A percentile compares a stretch with the other conserved stretches of the same genome.
Conservation (phyloP, 164 flowering plant genomes). For the Kalanchoe fedtschenkoi region DNA sequence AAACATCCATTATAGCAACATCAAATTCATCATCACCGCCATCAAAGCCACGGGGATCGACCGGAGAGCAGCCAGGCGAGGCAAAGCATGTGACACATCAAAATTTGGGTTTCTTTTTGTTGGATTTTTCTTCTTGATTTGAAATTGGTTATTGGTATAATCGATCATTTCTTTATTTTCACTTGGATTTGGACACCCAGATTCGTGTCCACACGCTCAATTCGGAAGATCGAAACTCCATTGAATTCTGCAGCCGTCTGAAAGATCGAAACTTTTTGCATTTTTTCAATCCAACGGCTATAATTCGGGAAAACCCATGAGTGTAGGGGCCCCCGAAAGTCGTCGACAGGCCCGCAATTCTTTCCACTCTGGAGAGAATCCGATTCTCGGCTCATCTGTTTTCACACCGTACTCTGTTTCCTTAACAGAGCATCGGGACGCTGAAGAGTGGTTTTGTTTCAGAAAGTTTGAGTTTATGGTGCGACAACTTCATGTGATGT, state of each 20-base stretch:
- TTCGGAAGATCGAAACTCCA: too few species aligned
- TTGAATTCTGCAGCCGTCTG: too few species aligned
- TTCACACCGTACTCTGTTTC: not conserved
- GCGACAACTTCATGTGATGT: too few species aligned
- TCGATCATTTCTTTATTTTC: not conserved
- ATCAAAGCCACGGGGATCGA: not conserved
- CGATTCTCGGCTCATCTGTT: not conserved
- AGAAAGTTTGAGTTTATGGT: too few species aligned
- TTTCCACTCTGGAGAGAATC: not conserved
- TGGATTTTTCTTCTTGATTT: not conserved
- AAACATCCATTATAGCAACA: too few species aligned
- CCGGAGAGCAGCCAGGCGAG: not conserved
- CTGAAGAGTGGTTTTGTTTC: too few species aligned
- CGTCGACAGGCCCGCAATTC: not conserved
- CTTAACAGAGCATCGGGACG: too few species aligned
- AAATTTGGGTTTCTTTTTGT: not conserved
- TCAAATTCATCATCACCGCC: too few species aligned
- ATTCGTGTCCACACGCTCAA: too few species aligned
- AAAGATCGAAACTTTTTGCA: not conserved
- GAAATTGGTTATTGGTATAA: constrained; percentile 6
- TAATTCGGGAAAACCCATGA: not conserved
- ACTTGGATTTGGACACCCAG: not conserved
- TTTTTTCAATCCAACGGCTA: not conserved
- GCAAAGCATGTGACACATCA: not conserved
- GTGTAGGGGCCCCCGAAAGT: not conserved